Conservation (phyloP, 805 yeast species). For the Debaryomyces maramus region DNA sequence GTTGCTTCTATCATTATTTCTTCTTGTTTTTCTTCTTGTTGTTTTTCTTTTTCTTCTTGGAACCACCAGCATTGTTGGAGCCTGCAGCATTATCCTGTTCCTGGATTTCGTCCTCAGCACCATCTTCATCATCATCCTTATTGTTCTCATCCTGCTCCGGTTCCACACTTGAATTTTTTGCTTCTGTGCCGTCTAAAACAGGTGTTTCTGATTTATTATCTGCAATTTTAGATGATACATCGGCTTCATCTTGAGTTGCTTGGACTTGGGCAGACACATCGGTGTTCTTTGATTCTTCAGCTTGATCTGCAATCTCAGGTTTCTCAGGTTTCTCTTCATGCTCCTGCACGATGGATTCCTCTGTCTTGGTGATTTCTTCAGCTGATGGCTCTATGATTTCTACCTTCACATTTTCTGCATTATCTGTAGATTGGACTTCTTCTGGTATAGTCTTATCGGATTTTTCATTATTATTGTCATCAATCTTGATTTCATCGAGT, state of each 20-base stretch:
- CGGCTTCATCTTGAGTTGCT: background rate
- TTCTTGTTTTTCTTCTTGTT: slow-evolving; percentile 34
- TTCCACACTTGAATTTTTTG: background rate
- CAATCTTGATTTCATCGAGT: background rate
- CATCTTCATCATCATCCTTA: slow-evolving; percentile 3
- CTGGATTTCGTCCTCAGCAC: slow-evolving; percentile 6
- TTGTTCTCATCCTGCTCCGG: background rate
- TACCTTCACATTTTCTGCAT: background rate
- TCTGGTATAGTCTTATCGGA: background rate
- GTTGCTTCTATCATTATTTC: too few species aligned
- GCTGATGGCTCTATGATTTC: background rate
- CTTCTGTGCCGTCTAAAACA: background rate
- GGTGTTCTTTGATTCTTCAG: too few species aligned
- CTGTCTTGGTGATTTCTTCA: slow-evolving; percentile 5
- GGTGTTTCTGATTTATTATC: slow-evolving; percentile 1
- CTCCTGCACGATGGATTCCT: slow-evolving; percentile 1
- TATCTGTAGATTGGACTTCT: background rate
- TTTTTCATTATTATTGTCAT: background rate
- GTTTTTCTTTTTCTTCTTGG: slow-evolving; percentile 27
- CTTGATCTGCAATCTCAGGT: too few species aligned
- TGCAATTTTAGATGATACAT: background rate
- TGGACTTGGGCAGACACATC: too few species aligned
- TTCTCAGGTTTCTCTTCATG: background rate
- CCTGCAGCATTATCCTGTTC: slow-evolving; percentile 9
- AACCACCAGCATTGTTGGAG: slow-evolving; percentile 3